phyloP scores from a whole-genome alignment of 352 stramenopile species.

The Globisporangium middletonii region DNA sequence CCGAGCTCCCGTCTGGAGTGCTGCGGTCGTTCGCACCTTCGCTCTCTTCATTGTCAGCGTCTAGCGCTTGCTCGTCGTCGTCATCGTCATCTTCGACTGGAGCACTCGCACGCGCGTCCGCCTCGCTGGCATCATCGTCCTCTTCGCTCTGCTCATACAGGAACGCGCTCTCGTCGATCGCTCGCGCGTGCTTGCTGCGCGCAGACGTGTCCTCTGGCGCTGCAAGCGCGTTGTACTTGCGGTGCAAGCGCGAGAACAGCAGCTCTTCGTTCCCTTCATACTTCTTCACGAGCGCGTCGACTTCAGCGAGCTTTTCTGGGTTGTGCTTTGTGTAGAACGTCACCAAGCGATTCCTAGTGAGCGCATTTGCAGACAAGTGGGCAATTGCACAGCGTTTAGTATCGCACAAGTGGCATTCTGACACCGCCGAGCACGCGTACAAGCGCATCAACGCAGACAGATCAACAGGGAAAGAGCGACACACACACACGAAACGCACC shows the following conservation, averaged over 20 bases:
- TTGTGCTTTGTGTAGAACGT: constrained; percentile 78
- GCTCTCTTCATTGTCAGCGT: constrained; percentile 25
- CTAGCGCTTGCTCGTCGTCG: constrained; percentile 21
- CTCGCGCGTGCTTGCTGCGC: constrained; percentile 22
- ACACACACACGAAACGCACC: constrained; percentile 22
- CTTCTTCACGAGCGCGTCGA: constrained; percentile 63
- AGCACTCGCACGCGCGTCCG: background rate
- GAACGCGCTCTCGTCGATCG: constrained; percentile 42
- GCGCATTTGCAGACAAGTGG: too few relatives aligned
- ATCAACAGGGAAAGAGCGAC: background rate
- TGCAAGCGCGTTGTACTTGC: constrained; percentile 74
- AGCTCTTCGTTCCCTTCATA: constrained; percentile 78
- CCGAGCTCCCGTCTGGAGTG: constrained; percentile 9
- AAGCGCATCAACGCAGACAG: background rate
- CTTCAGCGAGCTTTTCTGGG: constrained; percentile 48
- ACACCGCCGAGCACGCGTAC: too few relatives aligned
- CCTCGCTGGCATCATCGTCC: background rate
- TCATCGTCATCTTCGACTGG: constrained; percentile 20
- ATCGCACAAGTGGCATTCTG: too few relatives aligned
- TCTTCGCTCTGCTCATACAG: constrained; percentile 30
- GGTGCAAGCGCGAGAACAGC: constrained; percentile 64
- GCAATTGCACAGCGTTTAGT: background rate
- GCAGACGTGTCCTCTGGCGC: constrained; percentile 13
- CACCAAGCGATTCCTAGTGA: constrained; percentile 24
- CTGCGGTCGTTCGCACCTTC: constrained; percentile 13